Evolutionary conservation across 768 basidiomycete species (phyloP).

Genomic region (Boletus rubropictus): DNA sequence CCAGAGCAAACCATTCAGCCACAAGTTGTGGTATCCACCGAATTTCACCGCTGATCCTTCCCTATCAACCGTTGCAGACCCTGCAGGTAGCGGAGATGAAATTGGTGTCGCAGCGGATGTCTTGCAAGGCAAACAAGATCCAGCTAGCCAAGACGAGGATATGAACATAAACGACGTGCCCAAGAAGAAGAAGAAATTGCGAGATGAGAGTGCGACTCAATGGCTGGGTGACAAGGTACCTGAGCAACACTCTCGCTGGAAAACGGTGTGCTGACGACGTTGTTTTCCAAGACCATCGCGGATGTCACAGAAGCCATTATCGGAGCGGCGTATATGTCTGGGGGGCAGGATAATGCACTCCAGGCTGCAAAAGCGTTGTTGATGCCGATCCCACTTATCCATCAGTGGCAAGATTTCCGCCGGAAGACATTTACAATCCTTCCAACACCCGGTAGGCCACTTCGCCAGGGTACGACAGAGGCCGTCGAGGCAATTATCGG

Average conservation of each 20-base stretch:
- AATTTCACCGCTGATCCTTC: slow-evolving; percentile 32
- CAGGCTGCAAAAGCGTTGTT: slow-evolving; percentile 58
- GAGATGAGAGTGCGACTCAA: slow-evolving; percentile 40
- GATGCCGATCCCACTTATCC: slow-evolving; percentile 57
- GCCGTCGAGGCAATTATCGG: slow-evolving; percentile 62
- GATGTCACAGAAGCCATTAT: slow-evolving; percentile 84
- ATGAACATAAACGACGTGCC: background rate
- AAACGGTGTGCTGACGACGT: slow-evolving; percentile 10
- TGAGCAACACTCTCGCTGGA: background rate
- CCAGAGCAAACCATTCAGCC: slow-evolving; percentile 62
- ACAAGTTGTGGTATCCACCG: slow-evolving; percentile 62
- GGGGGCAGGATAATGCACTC: slow-evolving; percentile 63
- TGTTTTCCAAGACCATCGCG: slow-evolving; percentile 55
- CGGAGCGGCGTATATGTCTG: slow-evolving; percentile 73
- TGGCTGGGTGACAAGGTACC: slow-evolving; percentile 76
- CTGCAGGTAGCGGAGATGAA: slow-evolving; percentile 31
- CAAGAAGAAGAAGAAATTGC: slow-evolving; percentile 39
- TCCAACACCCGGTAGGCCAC: slow-evolving; percentile 38
- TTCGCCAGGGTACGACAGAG: slow-evolving; percentile 44
- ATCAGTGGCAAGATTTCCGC: slow-evolving; percentile 67
- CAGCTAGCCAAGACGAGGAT: slow-evolving; percentile 12
- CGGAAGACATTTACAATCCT: slow-evolving; percentile 42
- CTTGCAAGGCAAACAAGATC: slow-evolving; percentile 9
- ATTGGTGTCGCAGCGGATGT: slow-evolving; percentile 8
- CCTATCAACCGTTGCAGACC: slow-evolving; percentile 12